These are phyloP conservation scores for Aquanectria penicillioides DNA, from an alignment of 2,329 filamentous ascomycete species.

Conservation along the genomic window DNA sequence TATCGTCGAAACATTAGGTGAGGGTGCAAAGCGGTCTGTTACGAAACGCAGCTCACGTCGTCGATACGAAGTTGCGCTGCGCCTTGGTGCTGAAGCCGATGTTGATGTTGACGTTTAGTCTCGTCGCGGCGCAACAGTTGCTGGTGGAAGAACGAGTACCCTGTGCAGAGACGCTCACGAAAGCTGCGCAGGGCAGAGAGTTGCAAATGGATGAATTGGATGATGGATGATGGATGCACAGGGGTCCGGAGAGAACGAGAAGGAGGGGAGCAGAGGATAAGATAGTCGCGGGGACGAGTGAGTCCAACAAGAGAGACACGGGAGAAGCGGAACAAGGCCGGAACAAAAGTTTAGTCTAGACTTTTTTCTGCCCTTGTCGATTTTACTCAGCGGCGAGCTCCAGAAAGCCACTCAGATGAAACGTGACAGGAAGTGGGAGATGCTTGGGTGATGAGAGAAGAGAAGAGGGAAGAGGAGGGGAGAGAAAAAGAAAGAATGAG, in stretches of 20 bases:
- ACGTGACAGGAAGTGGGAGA: neutral
- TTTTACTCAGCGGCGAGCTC: constrained; percentile 19
- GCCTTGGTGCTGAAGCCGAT: constrained; percentile 3
- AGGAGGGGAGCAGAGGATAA: neutral
- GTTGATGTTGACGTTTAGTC: constrained; percentile 16
- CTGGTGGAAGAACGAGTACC: neutral
- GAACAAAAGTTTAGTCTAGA: constrained; percentile 19
- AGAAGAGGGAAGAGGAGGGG: constrained; percentile 3
- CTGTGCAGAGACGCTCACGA: neutral
- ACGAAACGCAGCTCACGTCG: constrained; percentile 15
- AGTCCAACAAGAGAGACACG: constrained; percentile 13
- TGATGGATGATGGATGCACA: neutral
- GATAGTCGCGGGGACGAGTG: constrained; percentile 6
- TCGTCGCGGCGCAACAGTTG: constrained; percentile 9
- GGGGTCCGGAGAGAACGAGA: neutral
- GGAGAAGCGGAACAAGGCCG: constrained; percentile 7
- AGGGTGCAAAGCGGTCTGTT: constrained; percentile 28
- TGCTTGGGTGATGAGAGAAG: constrained; percentile 14
- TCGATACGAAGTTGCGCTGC: constrained; percentile 11
- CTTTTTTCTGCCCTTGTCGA: constrained; percentile 12
- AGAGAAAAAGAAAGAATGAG: neutral
- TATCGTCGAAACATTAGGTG: constrained; percentile 58
- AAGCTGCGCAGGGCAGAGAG: neutral
- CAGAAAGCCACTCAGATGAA: constrained; percentile 9
- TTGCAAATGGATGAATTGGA: constrained; percentile 2